Base-by-base conservation (phyloP, 345 rosid species). In the Orychophragmus violaceus region DNA sequence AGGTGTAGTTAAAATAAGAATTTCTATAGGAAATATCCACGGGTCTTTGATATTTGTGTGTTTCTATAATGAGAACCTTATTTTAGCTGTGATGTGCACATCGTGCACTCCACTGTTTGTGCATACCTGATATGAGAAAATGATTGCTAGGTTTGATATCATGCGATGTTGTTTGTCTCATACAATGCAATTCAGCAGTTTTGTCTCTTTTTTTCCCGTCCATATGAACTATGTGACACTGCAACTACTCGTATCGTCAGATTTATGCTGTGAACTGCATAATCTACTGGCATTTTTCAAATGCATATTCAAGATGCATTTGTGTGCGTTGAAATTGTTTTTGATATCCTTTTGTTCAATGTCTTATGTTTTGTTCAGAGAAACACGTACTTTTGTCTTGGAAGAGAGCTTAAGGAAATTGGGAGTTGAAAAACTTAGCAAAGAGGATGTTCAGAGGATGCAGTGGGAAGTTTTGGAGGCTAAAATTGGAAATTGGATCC, bases 401-500 rank as follows among this genome's bases (percentile, higher is more conserved):
- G 97, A 88, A 78, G 95, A 88, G 81, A 94, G 97, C 71, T 84
- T 94, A 32, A 84, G 62, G 37, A 94, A 88, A 76, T 76, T 94
- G 76, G 99, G 99, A 66, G 97, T 94, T 48, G 99, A 90, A 80
- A 94, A 85, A 72, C 89, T 94, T 71, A 82, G 93, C 80, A 94
- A 85, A 84, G 99, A 94, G 46, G 99, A 94, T 74, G 97, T 94
- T 61, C 99, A 88, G 80, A 87, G 84, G 85, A 87, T 90, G 97
- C 97, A 82, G 37, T 94, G 99, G 99, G 99, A 90, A 80, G 92
- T 86, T 69, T 81, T 94, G 80, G 99, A 94, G 83, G 92, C 96
- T 46, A 94, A 94, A 83, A 94, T 90, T 62, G 96, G 96, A 68
- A 88, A 85, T 37, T 94, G 99, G 99, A 94, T 90, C 74, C 99